Evolutionary conservation across 1,139 yeast genomes (phyloP), one percentile per base, ranked within the genome.

Genomic region (Blastobotrys arbuscula): DNA sequence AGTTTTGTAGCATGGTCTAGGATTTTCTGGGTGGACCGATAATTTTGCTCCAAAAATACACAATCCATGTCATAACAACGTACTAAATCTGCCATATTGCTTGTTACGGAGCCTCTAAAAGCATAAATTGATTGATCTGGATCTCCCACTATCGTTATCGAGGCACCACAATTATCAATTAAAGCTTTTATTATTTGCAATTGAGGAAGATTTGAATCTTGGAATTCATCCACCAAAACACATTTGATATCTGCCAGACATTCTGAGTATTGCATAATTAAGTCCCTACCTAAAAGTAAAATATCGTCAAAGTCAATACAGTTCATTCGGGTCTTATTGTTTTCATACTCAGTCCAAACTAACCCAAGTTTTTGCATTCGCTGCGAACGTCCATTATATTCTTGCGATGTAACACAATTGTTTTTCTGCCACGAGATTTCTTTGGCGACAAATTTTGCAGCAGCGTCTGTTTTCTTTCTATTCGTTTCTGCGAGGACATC

Each of bases 41-140:
- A 92, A 63, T 90, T 92, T 53, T 83, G 79, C 30, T 74, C 73
- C 48, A 92, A 69, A 8, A 75, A 67, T 1, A 82, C 70, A 10
- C 66, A 64, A 7, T 65, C 55, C 1, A 64, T 59, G 8, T 64
- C 51, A 55, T 78, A 84, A 50, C 71, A 66, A 0, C 65, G 59
- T 34, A 65, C 64, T 89, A 92, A 81, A 12, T 71, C 70, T 34
- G 67, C 67, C 58, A 92, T 87, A 59, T 87, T 89, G 15, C 71
- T 70, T 0, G 83, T 73, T 39, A 81, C 80, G 0, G 97, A 97
- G 57, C 85, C 81, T 53, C 98, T 72, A 57, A 90, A 90, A 0
- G 83, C 88, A 63, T 92, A 92, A 26, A 92, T 92, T 60, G 96
- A 83, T 65, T 92, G 97, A 65, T 92, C 97, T 0, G 97, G 96